Conservation (phyloP, 768 basidiomycete species). For the Hericium erinaceus region DNA sequence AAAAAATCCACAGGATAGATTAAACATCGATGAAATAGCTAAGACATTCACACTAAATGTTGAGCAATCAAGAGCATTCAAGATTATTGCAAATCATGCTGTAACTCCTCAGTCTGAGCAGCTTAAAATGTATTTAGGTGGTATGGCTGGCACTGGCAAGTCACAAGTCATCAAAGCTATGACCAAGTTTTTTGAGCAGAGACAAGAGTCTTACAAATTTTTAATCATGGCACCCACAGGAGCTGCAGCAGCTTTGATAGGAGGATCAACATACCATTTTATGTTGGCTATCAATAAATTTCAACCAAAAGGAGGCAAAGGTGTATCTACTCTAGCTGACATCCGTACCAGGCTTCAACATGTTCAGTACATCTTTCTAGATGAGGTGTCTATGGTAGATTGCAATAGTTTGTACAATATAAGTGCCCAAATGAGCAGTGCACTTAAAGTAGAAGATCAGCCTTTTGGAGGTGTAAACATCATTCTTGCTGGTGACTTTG, state of each 20-base stretch:
- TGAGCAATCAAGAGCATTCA: conserved; percentile 14
- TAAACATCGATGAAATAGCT: background rate
- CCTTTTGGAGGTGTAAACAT: conserved; percentile 32
- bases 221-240: conserved; percentile 15
- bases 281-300: conserved; percentile 3
- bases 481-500: conserved; percentile 40
- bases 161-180: conserved; percentile 14
- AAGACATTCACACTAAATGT: conserved; percentile 6
- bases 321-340: background rate
- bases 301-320: background rate
- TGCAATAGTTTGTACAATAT: conserved; percentile 21
- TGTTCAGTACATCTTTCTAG: conserved; percentile 32
- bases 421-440: conserved; percentile 15
- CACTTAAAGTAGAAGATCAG: conserved; percentile 7
- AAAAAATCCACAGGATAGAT: background rate
- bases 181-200: conserved; percentile 5
- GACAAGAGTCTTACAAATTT: conserved; percentile 5
- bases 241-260: conserved; percentile 8
- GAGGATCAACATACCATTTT: conserved; percentile 18
- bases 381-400: conserved; percentile 36
- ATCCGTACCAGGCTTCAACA: conserved; percentile 9
- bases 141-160: conserved; percentile 18
- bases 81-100: conserved; percentile 14
- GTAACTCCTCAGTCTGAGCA: background rate
- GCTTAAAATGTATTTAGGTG: conserved; percentile 8